Percentiles rank a stretch among this genome's conserved stretches.
These are phyloP conservation scores for Curvularia lunata DNA, from an alignment of 2,329 filamentous ascomycete species.

Conservation along the genomic window DNA sequence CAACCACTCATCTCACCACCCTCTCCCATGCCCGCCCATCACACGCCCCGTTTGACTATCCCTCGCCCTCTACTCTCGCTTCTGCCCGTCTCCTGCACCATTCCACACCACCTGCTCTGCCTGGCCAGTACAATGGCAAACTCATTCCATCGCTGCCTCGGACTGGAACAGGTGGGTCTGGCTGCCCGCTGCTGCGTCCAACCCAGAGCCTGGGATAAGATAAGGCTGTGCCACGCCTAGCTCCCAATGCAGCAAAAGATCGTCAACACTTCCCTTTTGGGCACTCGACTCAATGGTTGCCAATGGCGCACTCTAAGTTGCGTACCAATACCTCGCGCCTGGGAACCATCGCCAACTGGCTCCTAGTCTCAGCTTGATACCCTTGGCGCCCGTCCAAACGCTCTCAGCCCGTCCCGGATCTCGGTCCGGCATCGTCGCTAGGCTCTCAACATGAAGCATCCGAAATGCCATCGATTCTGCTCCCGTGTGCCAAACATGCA, in stretches of 20 bases:
- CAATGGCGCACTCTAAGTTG: conserved; percentile 12
- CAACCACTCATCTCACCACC: conserved; percentile 15
- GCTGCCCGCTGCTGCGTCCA: conserved; percentile 29
- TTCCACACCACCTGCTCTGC: not conserved
- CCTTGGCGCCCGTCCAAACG: conserved; percentile 13
- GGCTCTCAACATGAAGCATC: conserved; percentile 1
- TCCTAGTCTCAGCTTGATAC: conserved; percentile 14
- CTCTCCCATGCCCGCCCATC: conserved; percentile 13
- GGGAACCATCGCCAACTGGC: conserved; percentile 10
- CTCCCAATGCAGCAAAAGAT: conserved; percentile 27
- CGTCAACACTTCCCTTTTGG: conserved; percentile 27
- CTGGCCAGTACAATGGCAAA: conserved; percentile 30
- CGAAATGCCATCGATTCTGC: not conserved
- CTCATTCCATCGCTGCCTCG: conserved; percentile 17
- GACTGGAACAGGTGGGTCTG: conserved; percentile 33
- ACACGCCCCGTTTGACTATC: conserved; percentile 22
- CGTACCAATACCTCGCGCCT: conserved; percentile 13
- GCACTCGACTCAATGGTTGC: conserved; percentile 12
- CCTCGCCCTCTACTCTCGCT: conserved; percentile 19
- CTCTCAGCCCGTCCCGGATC: not conserved
- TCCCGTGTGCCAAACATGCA: conserved; percentile 1
- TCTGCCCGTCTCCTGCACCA: conserved; percentile 15
- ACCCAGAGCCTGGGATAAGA: conserved; percentile 34
- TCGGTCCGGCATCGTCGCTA: not conserved
- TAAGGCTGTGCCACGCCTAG: conserved; percentile 23